A percentile compares a stretch with the other conserved stretches of the same genome.
Conservation (phyloP, 495 filamentous ascomycete genomes). For the Aspergillus kassunensis region DNA sequence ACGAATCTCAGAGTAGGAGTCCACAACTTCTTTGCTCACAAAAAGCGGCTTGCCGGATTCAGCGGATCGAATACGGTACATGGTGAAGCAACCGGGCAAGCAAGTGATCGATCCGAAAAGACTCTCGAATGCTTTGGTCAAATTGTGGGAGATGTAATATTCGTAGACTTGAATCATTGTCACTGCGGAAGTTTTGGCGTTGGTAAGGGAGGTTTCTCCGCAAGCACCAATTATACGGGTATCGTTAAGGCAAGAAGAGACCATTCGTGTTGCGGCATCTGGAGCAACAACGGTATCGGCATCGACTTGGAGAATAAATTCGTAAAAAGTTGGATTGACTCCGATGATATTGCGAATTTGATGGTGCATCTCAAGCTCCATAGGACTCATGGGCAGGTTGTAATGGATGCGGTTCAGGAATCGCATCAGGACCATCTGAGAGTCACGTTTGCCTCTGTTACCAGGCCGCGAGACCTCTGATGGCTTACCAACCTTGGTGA, state of each 20-base stretch:
- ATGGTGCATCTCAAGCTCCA: slow-evolving; percentile 98
- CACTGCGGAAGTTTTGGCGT: slow-evolving; percentile 85
- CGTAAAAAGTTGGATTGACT: slow-evolving; percentile 97
- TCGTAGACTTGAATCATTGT: slow-evolving; percentile 99
- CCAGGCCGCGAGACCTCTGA: slow-evolving; percentile 94
- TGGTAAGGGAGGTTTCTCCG: slow-evolving; percentile 89
- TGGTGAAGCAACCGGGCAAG: slow-evolving; percentile 95
- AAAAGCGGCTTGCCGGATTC: slow-evolving; percentile 94
- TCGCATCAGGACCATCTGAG: slow-evolving; percentile 95
- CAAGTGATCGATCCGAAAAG: slow-evolving; percentile 97
- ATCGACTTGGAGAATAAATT: slow-evolving; percentile 95
- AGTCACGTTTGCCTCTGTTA: slow-evolving; percentile 98
- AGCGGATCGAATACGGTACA: slow-evolving; percentile 94
- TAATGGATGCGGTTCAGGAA: slow-evolving; percentile 99
- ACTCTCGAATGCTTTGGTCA: slow-evolving; percentile 97
- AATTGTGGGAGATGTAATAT: slow-evolving; percentile 98
- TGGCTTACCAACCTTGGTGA: slow-evolving; percentile 96
- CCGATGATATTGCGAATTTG: slow-evolving; percentile 99
- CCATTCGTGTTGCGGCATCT: slow-evolving; percentile 90
- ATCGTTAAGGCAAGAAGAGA: slow-evolving; percentile 85
- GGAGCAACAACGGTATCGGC: slow-evolving; percentile 92
- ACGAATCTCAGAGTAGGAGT: slow-evolving; percentile 82
- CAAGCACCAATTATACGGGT: slow-evolving; percentile 89
- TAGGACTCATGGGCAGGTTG: slow-evolving; percentile 89
- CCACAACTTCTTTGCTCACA: slow-evolving; percentile 84